Conservation (phyloP, 75 land plant genomes). For the Pseudotsuga menziesii region DNA sequence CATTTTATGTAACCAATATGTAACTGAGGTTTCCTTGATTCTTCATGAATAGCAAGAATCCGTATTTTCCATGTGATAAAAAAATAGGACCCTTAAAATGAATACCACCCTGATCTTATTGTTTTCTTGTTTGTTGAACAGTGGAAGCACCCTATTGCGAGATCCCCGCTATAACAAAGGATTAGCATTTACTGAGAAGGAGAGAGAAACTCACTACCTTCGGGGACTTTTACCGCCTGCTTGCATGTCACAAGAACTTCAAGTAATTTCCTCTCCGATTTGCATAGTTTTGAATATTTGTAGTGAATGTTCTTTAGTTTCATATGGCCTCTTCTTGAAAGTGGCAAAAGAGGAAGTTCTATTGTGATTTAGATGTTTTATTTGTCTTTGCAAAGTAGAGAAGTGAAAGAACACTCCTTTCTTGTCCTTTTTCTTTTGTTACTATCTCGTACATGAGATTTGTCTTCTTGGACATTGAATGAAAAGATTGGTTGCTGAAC, state of each 20-base stretch:
- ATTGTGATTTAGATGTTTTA: neutral
- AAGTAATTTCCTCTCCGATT: conserved; percentile 30
- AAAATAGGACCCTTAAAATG: neutral
- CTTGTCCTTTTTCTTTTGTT: too few species aligned
- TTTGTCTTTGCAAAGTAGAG: neutral
- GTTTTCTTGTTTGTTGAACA: conserved; percentile 9
- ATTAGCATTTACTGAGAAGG: conserved; percentile 78
- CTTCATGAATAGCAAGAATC: too few species aligned
- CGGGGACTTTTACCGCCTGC: conserved; percentile 87
- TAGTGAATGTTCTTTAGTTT: neutral
- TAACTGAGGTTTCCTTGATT: too few species aligned
- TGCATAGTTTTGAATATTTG: neutral
- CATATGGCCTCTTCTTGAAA: neutral
- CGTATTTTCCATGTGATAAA: too few species aligned
- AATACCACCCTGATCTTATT: neutral
- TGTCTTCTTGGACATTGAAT: neutral
- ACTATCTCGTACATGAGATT: neutral
- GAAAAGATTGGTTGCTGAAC: neutral
- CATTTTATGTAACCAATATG: too few species aligned
- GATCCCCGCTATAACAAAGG: conserved; percentile 93
- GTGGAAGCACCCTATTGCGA: conserved; percentile 78
- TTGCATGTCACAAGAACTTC: conserved; percentile 72
- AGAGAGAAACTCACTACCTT: conserved; percentile 83
- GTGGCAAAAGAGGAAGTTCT: neutral
- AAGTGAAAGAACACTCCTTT: neutral